Base-by-base conservation (phyloP, 768 basidiomycete species). In the Heimioporus sp. region DNA sequence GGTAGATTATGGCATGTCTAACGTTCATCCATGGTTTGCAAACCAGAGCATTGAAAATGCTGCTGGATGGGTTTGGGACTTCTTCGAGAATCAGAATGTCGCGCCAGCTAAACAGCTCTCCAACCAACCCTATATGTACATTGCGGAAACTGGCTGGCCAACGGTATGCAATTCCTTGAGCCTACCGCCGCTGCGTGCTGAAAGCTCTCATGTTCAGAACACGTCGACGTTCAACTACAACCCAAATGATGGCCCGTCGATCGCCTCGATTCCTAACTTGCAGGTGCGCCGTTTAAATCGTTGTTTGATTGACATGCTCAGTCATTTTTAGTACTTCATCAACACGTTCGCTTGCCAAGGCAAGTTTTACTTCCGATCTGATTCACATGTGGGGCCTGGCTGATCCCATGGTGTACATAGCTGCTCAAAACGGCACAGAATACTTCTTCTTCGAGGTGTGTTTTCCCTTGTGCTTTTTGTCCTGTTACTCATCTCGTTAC, bases 21-120 rank as follows among this genome's bases (percentile, higher is more conserved):
- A 97, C 55, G 91, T 93, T 8, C 93, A 96, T 63, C 85, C 93
- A 4, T 94, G 91, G 92, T 98, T 97, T 65, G 95, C 87, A n/a
- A 83, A 87, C 58, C 79, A 86, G 21, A 76, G 80, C 9, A 82
- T 86, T 21, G 67, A 80, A 5, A 60, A 79, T 4, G 85, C 88
- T 0, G 90, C 94, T 0, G 79, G 58, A 7, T 99, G 96, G 96
- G 94, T 92, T 0, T 73, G 73, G 16, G 59, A 78, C 0, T 98
- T 91, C 76, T 97, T 94, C 76, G 61, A 85, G 53, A 64, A 75
- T 10, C 78, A 70, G n/a, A 78, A 95, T 63, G 78, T 91, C 6
- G 69, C 59, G 8, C 64, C 72, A n/a, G 87, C 92, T 1, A 56
- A 70, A 10, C 47, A 56, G 0, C 73, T 88, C 19, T n/a, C 81